Percentiles rank a stretch among this genome's conserved stretches.
Conservation (phyloP, 768 basidiomycete genomes). For the Neoboletus magnificus region DNA sequence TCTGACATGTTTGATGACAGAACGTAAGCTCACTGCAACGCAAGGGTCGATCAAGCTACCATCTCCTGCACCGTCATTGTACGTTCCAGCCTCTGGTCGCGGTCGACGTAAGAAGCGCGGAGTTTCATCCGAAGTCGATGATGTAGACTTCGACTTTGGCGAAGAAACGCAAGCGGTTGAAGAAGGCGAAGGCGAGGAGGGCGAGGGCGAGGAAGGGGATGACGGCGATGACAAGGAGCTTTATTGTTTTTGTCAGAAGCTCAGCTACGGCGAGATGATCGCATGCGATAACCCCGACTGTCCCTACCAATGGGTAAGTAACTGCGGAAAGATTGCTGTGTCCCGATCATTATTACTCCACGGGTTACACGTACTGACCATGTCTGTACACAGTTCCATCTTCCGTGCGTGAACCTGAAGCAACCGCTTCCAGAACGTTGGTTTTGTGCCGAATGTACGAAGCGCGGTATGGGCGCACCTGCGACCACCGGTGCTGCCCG, state of each 20-base stretch:
- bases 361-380: constrained; percentile 9
- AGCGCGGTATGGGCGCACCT: constrained; percentile 34
- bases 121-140: constrained; percentile 34
- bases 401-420: constrained; percentile 56
- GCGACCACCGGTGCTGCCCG: constrained; percentile 27
- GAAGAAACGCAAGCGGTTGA: constrained; percentile 30
- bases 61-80: constrained; percentile 34
- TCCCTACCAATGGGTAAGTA: constrained; percentile 61
- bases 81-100: constrained; percentile 26
- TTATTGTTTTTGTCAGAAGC: constrained; percentile 63
- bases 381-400: constrained; percentile 48
- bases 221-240: constrained; percentile 55
- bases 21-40: constrained; percentile 28
- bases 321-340: background rate
- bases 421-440: constrained; percentile 54
- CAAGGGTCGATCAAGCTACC: constrained; percentile 34
- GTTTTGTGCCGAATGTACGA: constrained; percentile 57
- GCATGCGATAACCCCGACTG: constrained; percentile 59
- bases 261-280: constrained; percentile 67
- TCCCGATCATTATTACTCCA: background rate
- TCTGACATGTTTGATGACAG: constrained; percentile 13
- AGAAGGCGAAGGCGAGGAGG: constrained; percentile 34
- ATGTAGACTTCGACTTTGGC: constrained; percentile 33
- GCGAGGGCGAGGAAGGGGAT: constrained; percentile 45
- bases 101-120: constrained; percentile 37